phyloP scores from a whole-genome alignment of 768 basidiomycete species.

The Terana coerulea region DNA sequence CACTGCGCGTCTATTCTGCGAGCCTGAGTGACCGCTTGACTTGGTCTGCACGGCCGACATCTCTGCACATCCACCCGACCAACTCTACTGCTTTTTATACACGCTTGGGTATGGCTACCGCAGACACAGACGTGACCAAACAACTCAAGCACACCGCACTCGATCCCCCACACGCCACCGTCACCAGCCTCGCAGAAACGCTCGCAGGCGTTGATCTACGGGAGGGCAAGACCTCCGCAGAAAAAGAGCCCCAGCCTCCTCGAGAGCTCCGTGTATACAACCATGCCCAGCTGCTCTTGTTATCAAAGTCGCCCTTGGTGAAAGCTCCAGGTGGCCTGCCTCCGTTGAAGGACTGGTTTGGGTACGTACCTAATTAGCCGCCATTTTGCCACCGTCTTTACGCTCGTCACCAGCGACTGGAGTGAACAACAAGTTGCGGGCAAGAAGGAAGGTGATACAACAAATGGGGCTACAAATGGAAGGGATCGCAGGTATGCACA shows the following conservation, averaged over 20 bases:
- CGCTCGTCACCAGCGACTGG: conserved; percentile 36
- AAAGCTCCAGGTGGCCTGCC: conserved; percentile 74
- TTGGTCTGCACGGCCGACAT: conserved; percentile 6
- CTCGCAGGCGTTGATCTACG: conserved; percentile 32
- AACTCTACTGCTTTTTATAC: neutral
- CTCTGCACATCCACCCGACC: conserved; percentile 3
- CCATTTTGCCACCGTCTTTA: conserved; percentile 9
- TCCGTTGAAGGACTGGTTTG: conserved; percentile 82
- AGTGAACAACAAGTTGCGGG: conserved; percentile 53
- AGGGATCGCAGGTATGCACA: conserved; percentile 64
- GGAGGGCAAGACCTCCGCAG: conserved; percentile 25
- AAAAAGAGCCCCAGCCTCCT: conserved; percentile 25
- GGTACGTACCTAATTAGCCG: conserved; percentile 44
- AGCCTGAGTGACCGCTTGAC: conserved; percentile 5
- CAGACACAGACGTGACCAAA: conserved; percentile 18
- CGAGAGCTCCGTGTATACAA: conserved; percentile 64
- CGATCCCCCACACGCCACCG: conserved; percentile 8
- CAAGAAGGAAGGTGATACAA: conserved; percentile 66
- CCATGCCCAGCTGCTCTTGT: conserved; percentile 60
- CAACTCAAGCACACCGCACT: neutral
- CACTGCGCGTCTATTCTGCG: conserved; percentile 6
- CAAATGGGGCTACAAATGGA: conserved; percentile 44
- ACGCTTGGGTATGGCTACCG: conserved; percentile 30
- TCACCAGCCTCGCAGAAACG: conserved; percentile 29
- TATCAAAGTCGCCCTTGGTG: conserved; percentile 75